These are phyloP conservation scores for Serendipita sp. DNA, from an alignment of 768 basidiomycete species.

Conservation along the genomic window DNA sequence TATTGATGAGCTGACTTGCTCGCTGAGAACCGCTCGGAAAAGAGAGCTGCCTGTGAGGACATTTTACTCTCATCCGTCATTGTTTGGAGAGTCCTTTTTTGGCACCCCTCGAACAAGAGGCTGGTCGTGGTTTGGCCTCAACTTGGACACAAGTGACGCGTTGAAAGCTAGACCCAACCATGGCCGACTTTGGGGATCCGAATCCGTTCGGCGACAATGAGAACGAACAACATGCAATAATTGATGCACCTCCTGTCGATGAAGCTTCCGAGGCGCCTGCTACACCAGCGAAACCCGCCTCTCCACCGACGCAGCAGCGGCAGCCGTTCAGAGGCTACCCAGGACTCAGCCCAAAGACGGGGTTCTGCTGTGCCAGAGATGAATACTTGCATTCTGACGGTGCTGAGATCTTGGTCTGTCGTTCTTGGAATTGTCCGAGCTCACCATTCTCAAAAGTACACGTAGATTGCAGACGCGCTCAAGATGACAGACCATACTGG, in stretches of 20 bases:
- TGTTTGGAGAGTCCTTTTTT: neutral
- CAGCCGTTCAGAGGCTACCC: slow-evolving; percentile 17
- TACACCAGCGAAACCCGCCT: slow-evolving; percentile 17
- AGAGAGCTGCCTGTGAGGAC: neutral
- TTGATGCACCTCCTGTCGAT: slow-evolving; percentile 32
- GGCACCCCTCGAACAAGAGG: neutral
- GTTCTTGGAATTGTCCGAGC: neutral
- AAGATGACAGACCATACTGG: slow-evolving; percentile 84
- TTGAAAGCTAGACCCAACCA: slow-evolving; percentile 7
- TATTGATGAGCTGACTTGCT: neutral
- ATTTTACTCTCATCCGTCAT: slow-evolving; percentile 6
- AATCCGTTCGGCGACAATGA: slow-evolving; percentile 21
- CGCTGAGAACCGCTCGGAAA: neutral
- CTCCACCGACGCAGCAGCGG: slow-evolving; percentile 30
- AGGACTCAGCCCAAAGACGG: slow-evolving; percentile 38
- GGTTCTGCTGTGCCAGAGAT: slow-evolving; percentile 65
- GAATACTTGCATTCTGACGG: slow-evolving; percentile 68
- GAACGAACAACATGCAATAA: slow-evolving; percentile 15
- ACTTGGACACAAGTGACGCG: neutral
- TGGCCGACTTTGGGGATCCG: slow-evolving; percentile 24
- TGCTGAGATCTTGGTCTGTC: slow-evolving; percentile 57
- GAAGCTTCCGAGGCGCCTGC: neutral
- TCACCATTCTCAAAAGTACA: slow-evolving; percentile 9
- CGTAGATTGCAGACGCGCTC: slow-evolving; percentile 82
- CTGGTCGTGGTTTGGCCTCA: neutral